Evolutionary conservation across 2,329 filamentous ascomycete species (phyloP), one percentile per base, ranked within the genome.

Genomic region (Plectosphaerella sp.): DNA sequence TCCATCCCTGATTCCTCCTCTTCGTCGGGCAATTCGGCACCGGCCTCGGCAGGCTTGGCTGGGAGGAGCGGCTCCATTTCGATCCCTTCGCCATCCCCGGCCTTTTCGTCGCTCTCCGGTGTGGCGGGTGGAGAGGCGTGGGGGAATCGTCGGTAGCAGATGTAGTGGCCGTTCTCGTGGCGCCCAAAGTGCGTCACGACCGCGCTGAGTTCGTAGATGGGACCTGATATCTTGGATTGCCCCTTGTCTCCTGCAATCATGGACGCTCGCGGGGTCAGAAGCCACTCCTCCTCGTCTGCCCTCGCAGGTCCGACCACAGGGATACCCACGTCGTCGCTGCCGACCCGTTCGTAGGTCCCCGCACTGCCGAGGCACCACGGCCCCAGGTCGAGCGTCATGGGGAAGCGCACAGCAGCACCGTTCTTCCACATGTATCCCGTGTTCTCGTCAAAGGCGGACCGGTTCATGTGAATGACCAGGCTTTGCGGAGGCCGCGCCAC

Each of bases 111-210:
- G 11, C 63, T 58, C n/a, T 45, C 35, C n/a, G 22, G 3, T 56
- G 43, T 8, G 52, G 52, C 16, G 51, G 54, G 28, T 39, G 59
- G 36, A 49, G 52, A 59, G 33, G 57, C 53, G 10, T 64, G 62
- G 15, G 82, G 77, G 62, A 90, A 86, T 62, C 87, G 89, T 49
- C 90, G 82, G 67, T 94, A 96, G 66, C 91, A 96, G 39, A 97
- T 85, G 61, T 99, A 97, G 70, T 99, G 94, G 0, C 94, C 94
- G 61, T 96, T 96, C 56, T 97, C 91, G 66, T 97, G 94, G 33
- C 88, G 80, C 4, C 94, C 94, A 56, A 88, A 89, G 65, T 97
- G 94, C 1, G 91, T 94, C 10, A 97, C 82, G 0, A 93, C 88
- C 28, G 92, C 91, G 50, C 88, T 83, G 15, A 97, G 75, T 63